These are phyloP conservation scores for Leccinum fibrillosum DNA, from an alignment of 768 basidiomycete genomes.

Conservation along the genomic window DNA sequence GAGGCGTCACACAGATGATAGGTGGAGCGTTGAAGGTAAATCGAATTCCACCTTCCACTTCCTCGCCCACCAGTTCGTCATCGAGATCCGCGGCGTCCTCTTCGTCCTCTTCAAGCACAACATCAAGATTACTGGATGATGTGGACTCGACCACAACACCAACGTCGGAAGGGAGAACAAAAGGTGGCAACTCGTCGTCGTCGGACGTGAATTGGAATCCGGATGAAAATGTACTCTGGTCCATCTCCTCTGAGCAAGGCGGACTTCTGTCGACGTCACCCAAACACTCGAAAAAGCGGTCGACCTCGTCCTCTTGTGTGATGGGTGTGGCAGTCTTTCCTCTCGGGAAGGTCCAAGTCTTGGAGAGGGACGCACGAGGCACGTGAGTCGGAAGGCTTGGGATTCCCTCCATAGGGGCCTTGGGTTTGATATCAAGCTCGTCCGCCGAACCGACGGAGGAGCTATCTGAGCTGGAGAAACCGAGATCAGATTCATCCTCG, in stretches of 20 bases:
- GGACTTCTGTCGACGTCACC: slow-evolving; percentile 54
- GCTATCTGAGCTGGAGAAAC: slow-evolving; percentile 40
- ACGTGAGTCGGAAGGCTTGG: slow-evolving; percentile 26
- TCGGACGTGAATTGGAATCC: slow-evolving; percentile 47
- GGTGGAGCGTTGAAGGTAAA: slow-evolving; percentile 71
- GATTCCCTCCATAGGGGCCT: slow-evolving; percentile 11
- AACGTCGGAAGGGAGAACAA: slow-evolving; percentile 45
- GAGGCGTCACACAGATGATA: slow-evolving; percentile 26
- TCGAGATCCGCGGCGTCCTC: slow-evolving; percentile 29
- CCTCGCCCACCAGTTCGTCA: slow-evolving; percentile 56
- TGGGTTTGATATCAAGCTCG: slow-evolving; percentile 32
- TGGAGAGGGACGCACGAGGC: slow-evolving; percentile 49
- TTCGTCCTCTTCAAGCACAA: slow-evolving; percentile 43
- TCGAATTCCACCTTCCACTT: slow-evolving; percentile 63
- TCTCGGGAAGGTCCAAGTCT: slow-evolving; percentile 66
- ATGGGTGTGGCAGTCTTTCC: slow-evolving; percentile 22
- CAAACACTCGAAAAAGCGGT: slow-evolving; percentile 74
- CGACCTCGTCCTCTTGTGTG: slow-evolving; percentile 47
- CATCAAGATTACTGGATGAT: slow-evolving; percentile 31
- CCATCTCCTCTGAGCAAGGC: slow-evolving; percentile 45
- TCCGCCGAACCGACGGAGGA: slow-evolving; percentile 57
- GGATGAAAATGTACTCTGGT: slow-evolving; percentile 58
- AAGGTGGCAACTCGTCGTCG: slow-evolving; percentile 46
- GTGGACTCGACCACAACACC: slow-evolving; percentile 38
- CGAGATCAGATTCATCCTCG: slow-evolving; percentile 56